These are phyloP conservation scores for Leccinum angustisporum DNA, from an alignment of 1,284 basidiomycete species.

Conservation along the genomic window DNA sequence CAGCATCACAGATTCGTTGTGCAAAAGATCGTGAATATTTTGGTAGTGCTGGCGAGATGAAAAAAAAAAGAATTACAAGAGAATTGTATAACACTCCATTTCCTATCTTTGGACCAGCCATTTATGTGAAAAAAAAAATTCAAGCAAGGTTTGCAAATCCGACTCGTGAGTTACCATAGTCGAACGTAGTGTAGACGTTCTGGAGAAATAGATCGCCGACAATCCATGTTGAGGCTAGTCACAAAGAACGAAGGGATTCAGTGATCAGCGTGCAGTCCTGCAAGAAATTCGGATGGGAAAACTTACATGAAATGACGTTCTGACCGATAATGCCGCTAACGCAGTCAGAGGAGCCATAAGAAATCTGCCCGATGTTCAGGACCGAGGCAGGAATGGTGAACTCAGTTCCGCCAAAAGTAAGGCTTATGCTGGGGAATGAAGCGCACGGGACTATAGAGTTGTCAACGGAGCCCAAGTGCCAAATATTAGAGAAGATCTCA, in stretches of 20 bases:
- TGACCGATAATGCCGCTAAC: constrained; percentile 24
- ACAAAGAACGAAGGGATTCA: background rate
- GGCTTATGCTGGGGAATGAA: constrained; percentile 34
- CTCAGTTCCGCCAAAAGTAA: constrained; percentile 42
- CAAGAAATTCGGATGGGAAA: background rate
- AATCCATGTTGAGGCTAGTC: background rate
- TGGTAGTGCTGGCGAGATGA: too few species aligned
- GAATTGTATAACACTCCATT: too few species aligned
- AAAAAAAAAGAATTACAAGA: too few species aligned
- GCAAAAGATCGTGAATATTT: too few species aligned
- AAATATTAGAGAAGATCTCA: constrained; percentile 2
- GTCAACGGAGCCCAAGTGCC: background rate
- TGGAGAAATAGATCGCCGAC: background rate
- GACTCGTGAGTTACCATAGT: background rate
- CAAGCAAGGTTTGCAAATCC: background rate
- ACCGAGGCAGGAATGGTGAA: constrained; percentile 39
- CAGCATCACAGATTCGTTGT: too few species aligned
- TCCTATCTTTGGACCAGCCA: too few species aligned
- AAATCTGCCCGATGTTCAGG: constrained; percentile 38
- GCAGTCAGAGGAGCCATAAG: constrained; percentile 32
- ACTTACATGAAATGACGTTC: background rate
- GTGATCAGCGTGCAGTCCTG: background rate
- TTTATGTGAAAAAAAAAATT: too few species aligned
- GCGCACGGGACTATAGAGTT: constrained; percentile 42
- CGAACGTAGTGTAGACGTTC: background rate